Evolutionary conservation across 176 grass and related monocot genomes (phyloP).

Genomic region (Ampelocalamus luodianensis): DNA sequence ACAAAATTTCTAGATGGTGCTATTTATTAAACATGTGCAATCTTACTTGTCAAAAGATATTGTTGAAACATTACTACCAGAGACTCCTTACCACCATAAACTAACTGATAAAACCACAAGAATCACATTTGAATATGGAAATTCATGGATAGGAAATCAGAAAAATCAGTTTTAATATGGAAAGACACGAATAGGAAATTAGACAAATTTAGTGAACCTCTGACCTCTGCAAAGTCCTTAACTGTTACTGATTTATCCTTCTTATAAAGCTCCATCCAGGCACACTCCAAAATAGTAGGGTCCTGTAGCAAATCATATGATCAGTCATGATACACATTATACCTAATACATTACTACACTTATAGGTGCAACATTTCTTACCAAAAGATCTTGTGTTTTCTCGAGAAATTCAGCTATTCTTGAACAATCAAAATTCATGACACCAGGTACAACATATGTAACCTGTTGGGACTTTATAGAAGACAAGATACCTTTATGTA

Average conservation of each 20-base stretch:
- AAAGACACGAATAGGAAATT: constrained; percentile 2
- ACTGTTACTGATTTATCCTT: constrained; percentile 82
- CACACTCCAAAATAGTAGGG: constrained; percentile 84
- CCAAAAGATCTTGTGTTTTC: constrained; percentile 78
- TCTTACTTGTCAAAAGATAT: constrained; percentile 19
- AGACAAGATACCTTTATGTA: constrained; percentile 74
- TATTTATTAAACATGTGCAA: not conserved
- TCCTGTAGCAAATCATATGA: constrained; percentile 57
- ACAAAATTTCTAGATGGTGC: not conserved
- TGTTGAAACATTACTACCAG: constrained; percentile 40
- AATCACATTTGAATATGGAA: constrained; percentile 32
- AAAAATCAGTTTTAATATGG: constrained; percentile 23
- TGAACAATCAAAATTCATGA: constrained; percentile 74
- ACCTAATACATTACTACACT: constrained; percentile 6
- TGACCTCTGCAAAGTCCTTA: constrained; percentile 89
- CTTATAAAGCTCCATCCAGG: constrained; percentile 92
- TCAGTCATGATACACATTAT: constrained; percentile 16
- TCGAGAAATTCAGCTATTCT: constrained; percentile 77
- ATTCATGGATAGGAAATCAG: not conserved
- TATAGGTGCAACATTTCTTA: constrained; percentile 46
- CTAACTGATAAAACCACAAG: constrained; percentile 61
- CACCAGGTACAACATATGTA: constrained; percentile 85
- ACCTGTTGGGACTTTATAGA: constrained; percentile 97
- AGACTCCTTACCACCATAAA: constrained; percentile 82
- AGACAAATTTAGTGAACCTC: constrained; percentile 18